phyloP scores from a whole-genome alignment of 495 filamentous ascomycete species.

The Zalerion maritima region DNA sequence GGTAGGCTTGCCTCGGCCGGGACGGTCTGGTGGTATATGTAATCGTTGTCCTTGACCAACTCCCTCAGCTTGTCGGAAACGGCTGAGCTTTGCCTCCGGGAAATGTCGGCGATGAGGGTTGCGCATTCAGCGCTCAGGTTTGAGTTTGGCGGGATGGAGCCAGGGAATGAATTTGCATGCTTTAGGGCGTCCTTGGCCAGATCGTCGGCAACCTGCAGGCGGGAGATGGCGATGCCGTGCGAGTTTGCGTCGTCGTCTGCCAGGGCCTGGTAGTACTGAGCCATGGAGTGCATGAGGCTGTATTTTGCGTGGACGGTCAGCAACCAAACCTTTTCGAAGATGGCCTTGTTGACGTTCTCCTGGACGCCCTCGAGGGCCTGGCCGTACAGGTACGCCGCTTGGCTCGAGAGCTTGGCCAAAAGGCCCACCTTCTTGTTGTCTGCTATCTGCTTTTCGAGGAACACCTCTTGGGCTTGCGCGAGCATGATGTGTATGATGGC shows the following conservation, averaged over 20 bases:
- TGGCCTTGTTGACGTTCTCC: conserved; percentile 78
- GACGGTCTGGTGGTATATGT: conserved; percentile 90
- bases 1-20: conserved; percentile 70
- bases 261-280: conserved; percentile 88
- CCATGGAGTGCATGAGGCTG: conserved; percentile 68
- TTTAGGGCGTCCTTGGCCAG: conserved; percentile 60
- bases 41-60: conserved; percentile 87
- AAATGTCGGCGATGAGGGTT: conserved; percentile 54
- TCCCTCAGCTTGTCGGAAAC: conserved; percentile 67
- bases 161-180: conserved; percentile 68
- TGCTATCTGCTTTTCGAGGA: conserved; percentile 87
- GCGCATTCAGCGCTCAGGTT: conserved; percentile 76
- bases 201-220: conserved; percentile 67
- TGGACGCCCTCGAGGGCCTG: conserved; percentile 82
- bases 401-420: conserved; percentile 81
- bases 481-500: conserved; percentile 84
- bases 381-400: conserved; percentile 73
- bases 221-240: conserved; percentile 73
- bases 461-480: conserved; percentile 92
- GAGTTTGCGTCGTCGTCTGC: conserved; percentile 79
- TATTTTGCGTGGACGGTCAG: conserved; percentile 76
- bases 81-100: conserved; percentile 63
- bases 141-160: conserved; percentile 59
- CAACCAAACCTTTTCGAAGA: conserved; percentile 95
- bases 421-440: conserved; percentile 89